Evolutionary conservation across 2,329 filamentous ascomycete species (phyloP), one percentile per base, ranked within the genome.

Genomic region (Claviceps sp.): DNA sequence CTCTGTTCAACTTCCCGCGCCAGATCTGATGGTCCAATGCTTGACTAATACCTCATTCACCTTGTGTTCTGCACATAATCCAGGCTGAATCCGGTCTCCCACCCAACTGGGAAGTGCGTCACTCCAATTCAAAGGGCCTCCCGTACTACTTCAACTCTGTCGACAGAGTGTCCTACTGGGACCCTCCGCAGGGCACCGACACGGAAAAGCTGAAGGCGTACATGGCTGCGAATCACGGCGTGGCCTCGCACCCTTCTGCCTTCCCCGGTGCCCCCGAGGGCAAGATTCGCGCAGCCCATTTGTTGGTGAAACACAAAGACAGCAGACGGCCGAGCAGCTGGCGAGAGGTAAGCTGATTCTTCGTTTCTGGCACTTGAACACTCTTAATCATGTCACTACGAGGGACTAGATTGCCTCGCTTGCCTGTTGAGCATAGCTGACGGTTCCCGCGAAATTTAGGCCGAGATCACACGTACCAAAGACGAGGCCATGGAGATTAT

Each of bases 71-170:
- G 9, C 11, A n/a, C 13, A 11, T 5, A 37, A 17, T 46, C 44
- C 60, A 85, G 81, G 71, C 78, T 64, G 85, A 89, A 52, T 83
- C 85, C 60, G 91, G 91, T 66, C 81, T 96, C 57, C 90, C 90
- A 56, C 68, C 81, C 48, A 82, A 83, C 68, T 96, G 91, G 90
- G 93, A 97, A 73, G 88, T 98, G 65, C 88, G 93, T 68, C 88
- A 94, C 73, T 95, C 88, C 69, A 95, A 96, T 75, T 95, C 88
- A 70, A 97, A 96, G 76, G 95, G 95, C 72, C 85, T 97, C 38
- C 93, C 93, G 39, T 98, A 98, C 77, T 98, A 97, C 76, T 97
- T 96, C 84, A 94, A 96, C 71, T 75, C 85, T 45, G 73, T 71
- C 59, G 87, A 88, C 57, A 91, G 90, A 68, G 82, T 88, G 66